phyloP scores from a whole-genome alignment of 345 rosid species.

The Populus nigra region DNA sequence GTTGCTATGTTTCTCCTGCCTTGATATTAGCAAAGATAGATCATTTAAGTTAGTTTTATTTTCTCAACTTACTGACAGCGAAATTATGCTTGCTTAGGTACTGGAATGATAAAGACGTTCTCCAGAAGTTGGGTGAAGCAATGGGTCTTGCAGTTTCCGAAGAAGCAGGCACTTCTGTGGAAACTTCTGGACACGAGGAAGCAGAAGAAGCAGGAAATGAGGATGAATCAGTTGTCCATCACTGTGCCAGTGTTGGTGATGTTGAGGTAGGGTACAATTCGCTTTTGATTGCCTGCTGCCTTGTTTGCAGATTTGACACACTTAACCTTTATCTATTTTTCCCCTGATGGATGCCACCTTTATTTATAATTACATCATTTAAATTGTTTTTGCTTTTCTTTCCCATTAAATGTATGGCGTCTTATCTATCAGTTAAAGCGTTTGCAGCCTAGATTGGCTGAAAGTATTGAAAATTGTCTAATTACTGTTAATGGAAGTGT shows the following conservation, averaged over 20 bases:
- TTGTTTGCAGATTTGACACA: neutral
- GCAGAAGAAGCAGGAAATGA: constrained; percentile 72
- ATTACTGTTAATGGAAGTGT: too few relatives aligned
- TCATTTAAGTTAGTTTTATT: constrained; percentile 2
- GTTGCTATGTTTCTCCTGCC: neutral
- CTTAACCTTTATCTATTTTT: neutral
- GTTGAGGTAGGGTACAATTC: constrained; percentile 59
- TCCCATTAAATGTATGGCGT: neutral
- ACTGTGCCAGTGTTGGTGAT: constrained; percentile 92
- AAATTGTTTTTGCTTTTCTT: neutral
- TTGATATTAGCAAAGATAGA: neutral
- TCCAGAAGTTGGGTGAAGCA: constrained; percentile 94
- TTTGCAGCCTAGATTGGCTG: too few relatives aligned
- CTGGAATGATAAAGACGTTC: constrained; percentile 90
- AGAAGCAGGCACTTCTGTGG: constrained; percentile 65
- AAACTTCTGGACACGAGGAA: constrained; percentile 50
- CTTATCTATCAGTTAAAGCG: too few relatives aligned
- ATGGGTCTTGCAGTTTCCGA: constrained; percentile 82
- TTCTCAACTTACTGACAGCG: constrained; percentile 4
- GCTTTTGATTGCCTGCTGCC: neutral
- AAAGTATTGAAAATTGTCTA: too few relatives aligned
- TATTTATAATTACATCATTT: neutral
- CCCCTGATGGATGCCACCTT: neutral
- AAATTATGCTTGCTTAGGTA: constrained; percentile 48
- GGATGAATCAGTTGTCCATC: constrained; percentile 88